These are phyloP conservation scores for Salix arbutifolia DNA, from an alignment of 345 rosid species.

Conservation along the genomic window DNA sequence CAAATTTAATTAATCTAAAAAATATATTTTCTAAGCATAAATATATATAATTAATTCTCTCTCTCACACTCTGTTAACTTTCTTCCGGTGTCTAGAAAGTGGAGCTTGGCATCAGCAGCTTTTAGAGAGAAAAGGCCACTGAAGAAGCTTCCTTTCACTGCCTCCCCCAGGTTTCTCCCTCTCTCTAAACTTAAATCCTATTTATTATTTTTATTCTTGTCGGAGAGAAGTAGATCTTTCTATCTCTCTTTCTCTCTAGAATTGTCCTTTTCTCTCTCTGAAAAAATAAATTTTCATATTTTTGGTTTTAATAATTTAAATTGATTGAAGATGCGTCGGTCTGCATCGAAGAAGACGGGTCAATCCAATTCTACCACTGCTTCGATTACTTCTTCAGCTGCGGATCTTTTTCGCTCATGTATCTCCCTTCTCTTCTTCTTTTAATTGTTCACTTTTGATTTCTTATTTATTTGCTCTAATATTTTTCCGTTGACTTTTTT, in stretches of 20 bases:
- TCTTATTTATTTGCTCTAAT: background rate
- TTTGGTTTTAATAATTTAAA: conserved; percentile 1
- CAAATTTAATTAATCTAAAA: background rate
- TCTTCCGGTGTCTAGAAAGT: background rate
- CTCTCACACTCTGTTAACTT: background rate
- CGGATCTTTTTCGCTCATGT: conserved; percentile 97
- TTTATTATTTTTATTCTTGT: background rate
- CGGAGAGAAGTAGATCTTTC: background rate
- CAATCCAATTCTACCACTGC: conserved; percentile 61
- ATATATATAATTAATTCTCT: background rate
- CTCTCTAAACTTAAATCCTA: too few relatives aligned
- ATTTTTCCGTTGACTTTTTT: background rate
- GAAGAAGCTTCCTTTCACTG: background rate
- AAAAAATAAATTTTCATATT: background rate
- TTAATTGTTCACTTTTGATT: background rate
- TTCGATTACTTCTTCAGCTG: conserved; percentile 50
- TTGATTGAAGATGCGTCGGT: conserved; percentile 74
- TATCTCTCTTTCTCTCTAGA: background rate
- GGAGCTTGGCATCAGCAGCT: background rate
- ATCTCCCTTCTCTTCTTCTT: background rate
- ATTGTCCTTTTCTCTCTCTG: conserved; percentile 19
- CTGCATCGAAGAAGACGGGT: conserved; percentile 68
- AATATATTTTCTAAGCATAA: background rate
- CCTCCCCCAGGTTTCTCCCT: background rate
- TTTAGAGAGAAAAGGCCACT: background rate